Base-by-base conservation (phyloP, 371 early-diverging fungal genomes). In the Massospora cicadina region DNA sequence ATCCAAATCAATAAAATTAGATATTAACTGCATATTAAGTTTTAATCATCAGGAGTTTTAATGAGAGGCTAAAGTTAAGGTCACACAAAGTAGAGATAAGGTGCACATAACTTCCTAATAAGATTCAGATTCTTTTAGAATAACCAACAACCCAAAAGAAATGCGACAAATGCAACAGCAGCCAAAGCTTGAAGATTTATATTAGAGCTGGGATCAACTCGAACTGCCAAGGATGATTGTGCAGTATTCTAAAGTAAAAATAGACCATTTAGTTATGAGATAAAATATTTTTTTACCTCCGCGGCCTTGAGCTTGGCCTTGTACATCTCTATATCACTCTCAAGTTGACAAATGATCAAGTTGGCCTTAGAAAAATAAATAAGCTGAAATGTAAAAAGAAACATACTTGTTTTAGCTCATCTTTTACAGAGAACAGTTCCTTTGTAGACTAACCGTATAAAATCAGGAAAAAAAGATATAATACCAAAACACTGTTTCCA, bases 91-190 rank as follows among this genome's bases (percentile, higher is more conserved):
- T n/a, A n/a, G n/a, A n/a, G n/a, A n/a, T n/a, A n/a, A n/a, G n/a
- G n/a, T n/a, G n/a, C n/a, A n/a, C n/a, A n/a, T n/a, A n/a, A n/a
- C n/a, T n/a, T n/a, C n/a, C n/a, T n/a, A n/a, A n/a, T n/a, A n/a
- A n/a, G n/a, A n/a, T n/a, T n/a, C n/a, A n/a, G n/a, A n/a, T n/a
- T n/a, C n/a, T n/a, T n/a, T 64, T 63, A 68, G 33, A 68, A 68
- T 28, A 68, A 63, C 63, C 33, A 65, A 28, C 56, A 66, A 25
- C 69, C 69, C 43, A 66, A 57, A 5, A 68, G 55, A 58, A 68
- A 68, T 25, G 69, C 61, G 5, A 54, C 54, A 21, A 66, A 29
- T 23, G 69, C 69, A n/a, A 62, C 66, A 21, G 59, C 69, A 26
- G 54, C 55, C 2, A 68, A 27, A 3, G 63, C 58, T 53, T 68